A percentile compares a stretch with the other conserved stretches of the same genome.
Conservation (phyloP, 177 flowering plant species). For the Vitis hybrid region DNA sequence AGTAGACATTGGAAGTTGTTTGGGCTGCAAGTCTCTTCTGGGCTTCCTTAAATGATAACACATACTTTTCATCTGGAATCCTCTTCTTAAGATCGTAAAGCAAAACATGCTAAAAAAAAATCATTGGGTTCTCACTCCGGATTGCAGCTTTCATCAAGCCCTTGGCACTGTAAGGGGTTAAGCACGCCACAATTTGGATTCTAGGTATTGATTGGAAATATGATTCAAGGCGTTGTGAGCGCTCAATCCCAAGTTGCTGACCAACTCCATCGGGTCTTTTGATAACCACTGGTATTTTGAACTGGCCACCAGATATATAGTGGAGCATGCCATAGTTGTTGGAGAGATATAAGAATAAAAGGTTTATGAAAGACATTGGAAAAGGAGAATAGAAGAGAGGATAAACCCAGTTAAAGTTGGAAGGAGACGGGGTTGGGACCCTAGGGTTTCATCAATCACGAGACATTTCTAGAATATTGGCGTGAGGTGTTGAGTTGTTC, state of each 20-base stretch:
- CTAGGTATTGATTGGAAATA: slow-evolving; percentile 95
- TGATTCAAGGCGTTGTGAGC: slow-evolving; percentile 89
- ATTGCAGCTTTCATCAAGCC: slow-evolving; percentile 95
- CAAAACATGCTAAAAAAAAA: slow-evolving; percentile 79
- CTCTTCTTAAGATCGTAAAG: slow-evolving; percentile 86
- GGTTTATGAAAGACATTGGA: too few relatives aligned
- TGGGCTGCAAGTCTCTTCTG: slow-evolving; percentile 32
- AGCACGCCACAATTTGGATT: slow-evolving; percentile 95
- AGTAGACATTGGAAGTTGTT: too few relatives aligned
- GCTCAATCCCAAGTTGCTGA: slow-evolving; percentile 92
- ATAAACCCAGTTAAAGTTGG: too few relatives aligned
- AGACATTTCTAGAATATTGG: too few relatives aligned
- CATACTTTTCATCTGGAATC: slow-evolving; percentile 89
- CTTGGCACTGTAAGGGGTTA: slow-evolving; percentile 91
- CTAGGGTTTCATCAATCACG: too few relatives aligned
- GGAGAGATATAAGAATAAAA: slow-evolving; percentile 29
- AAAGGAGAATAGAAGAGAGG: too few relatives aligned
- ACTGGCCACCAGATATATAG: slow-evolving; percentile 92
- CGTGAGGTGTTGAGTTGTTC: too few relatives aligned
- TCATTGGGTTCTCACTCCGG: slow-evolving; percentile 89
- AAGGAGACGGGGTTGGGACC: too few relatives aligned
- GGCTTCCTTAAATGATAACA: slow-evolving; percentile 76
- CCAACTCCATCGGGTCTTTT: slow-evolving; percentile 96
- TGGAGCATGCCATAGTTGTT: slow-evolving; percentile 98
- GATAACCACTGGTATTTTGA: slow-evolving; percentile 80